Percentiles rank a stretch among this genome's conserved stretches.
phyloP scores from a whole-genome alignment of 2,329 filamentous ascomycete species.

The Aphanocladium album region DNA sequence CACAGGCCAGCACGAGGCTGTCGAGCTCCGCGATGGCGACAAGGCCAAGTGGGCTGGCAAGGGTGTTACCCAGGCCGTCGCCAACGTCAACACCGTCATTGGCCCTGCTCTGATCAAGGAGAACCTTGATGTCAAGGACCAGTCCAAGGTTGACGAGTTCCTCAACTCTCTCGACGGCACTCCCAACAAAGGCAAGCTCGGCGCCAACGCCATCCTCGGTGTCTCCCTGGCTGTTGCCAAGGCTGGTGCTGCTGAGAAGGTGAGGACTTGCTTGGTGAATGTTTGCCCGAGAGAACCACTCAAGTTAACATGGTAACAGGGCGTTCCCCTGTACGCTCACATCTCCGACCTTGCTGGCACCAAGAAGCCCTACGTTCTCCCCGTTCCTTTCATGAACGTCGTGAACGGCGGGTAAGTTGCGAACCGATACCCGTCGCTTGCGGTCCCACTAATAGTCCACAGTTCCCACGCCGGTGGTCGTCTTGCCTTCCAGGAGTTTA shows the following conservation, averaged over 20 bases:
- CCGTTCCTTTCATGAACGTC: conserved; percentile 91
- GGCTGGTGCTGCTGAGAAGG: conserved; percentile 84
- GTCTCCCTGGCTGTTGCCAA: conserved; percentile 81
- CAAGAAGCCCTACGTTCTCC: conserved; percentile 87
- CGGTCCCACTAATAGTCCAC: conserved; percentile 16
- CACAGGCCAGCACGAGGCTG: conserved; percentile 80
- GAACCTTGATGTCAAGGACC: conserved; percentile 79
- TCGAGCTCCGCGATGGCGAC: conserved; percentile 86
- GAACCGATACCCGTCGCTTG: not conserved
- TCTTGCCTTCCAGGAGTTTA: conserved; percentile 93
- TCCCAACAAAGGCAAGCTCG: conserved; percentile 80
- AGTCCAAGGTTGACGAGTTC: conserved; percentile 78
- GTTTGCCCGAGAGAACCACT: no score
- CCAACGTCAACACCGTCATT: conserved; percentile 79
- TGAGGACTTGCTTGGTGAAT: conserved; percentile 19
- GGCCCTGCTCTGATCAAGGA: conserved; percentile 78
- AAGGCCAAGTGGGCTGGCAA: conserved; percentile 83
- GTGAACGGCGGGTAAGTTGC: conserved; percentile 64
- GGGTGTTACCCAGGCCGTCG: conserved; percentile 79
- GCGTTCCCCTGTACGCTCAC: conserved; percentile 80
- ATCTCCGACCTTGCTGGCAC: conserved; percentile 82
- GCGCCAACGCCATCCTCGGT: conserved; percentile 84
- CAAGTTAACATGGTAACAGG: conserved; percentile 34
- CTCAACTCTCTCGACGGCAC: conserved; percentile 81
- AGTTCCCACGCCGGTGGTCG: conserved; percentile 95